These are phyloP conservation scores for Lomentospora prolificans DNA, from an alignment of 2,329 filamentous ascomycete genomes.

Conservation along the genomic window DNA sequence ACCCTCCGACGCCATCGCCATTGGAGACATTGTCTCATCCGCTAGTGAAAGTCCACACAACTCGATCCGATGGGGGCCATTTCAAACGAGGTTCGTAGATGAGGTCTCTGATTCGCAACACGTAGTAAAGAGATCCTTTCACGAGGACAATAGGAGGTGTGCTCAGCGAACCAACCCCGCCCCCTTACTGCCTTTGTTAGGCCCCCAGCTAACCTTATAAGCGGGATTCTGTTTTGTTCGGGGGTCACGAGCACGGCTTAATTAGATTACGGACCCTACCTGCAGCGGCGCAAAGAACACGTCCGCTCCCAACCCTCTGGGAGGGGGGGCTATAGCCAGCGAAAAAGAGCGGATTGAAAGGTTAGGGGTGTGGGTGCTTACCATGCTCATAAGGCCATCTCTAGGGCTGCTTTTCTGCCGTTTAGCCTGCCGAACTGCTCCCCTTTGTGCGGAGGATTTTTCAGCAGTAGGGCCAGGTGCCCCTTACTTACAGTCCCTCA, in stretches of 20 bases:
- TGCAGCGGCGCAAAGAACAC: background rate
- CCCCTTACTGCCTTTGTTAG: no score
- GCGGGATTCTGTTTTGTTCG: background rate
- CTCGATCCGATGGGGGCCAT: no score
- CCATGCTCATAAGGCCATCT: no score
- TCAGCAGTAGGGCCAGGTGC: no score
- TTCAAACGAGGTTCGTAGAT: no score
- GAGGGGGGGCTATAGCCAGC: background rate
- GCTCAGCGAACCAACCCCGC: no score
- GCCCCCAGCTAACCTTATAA: no score
- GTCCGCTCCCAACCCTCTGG: background rate
- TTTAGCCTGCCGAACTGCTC: background rate
- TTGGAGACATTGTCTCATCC: background rate
- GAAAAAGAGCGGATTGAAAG: no score
- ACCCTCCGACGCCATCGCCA: background rate
- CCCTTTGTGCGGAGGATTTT: no score
- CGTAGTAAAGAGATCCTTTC: background rate
- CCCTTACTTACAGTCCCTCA: no score
- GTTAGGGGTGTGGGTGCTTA: no score
- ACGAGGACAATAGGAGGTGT: background rate
- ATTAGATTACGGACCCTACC: slow-evolving; percentile 1
- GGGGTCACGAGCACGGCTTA: background rate
- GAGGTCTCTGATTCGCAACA: background rate
- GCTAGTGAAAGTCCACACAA: no score
- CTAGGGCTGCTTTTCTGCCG: background rate